These are phyloP conservation scores for Strobilomyces dryophilus DNA, from an alignment of 768 basidiomycete genomes.

Conservation along the genomic window DNA sequence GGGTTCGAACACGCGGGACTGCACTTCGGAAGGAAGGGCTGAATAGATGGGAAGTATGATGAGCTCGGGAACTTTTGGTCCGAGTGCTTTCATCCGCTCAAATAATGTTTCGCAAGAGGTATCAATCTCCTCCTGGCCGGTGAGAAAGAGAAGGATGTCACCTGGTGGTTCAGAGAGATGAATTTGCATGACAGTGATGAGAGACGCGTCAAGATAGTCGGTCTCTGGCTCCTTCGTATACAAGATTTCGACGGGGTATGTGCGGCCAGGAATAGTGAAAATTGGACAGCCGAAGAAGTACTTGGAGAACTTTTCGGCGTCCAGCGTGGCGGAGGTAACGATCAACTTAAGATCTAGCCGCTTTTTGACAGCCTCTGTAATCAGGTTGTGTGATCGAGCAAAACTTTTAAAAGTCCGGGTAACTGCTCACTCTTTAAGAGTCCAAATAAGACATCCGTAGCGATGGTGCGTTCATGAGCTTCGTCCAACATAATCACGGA, in stretches of 20 bases:
- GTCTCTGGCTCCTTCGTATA: constrained; percentile 98
- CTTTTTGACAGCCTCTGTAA: constrained; percentile 86
- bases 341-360: constrained; percentile 96
- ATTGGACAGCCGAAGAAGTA: constrained; percentile 99
- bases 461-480: constrained; percentile 96
- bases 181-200: constrained; percentile 99
- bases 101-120: constrained; percentile 95
- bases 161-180: constrained; percentile 97
- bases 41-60: constrained; percentile 98
- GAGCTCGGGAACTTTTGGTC: constrained; percentile 97
- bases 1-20: constrained; percentile 96
- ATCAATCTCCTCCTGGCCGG: constrained; percentile 98
- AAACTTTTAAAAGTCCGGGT: background rate
- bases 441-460: constrained; percentile 98
- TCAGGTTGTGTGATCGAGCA: constrained; percentile 11
- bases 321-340: constrained; percentile 97
- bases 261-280: constrained; percentile 99
- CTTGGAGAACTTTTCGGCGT: constrained; percentile 98
- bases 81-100: constrained; percentile 98
- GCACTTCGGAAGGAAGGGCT: constrained; percentile 95
- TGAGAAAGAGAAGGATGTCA: constrained; percentile 94
- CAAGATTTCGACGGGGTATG: constrained; percentile 97
- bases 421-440: constrained; percentile 60
- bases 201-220: constrained; percentile 96
- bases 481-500: constrained; percentile 98